Evolutionary conservation across 495 filamentous ascomycete genomes (phyloP), one percentile per base, ranked within the genome.

Genomic region (Neurospora africana): DNA sequence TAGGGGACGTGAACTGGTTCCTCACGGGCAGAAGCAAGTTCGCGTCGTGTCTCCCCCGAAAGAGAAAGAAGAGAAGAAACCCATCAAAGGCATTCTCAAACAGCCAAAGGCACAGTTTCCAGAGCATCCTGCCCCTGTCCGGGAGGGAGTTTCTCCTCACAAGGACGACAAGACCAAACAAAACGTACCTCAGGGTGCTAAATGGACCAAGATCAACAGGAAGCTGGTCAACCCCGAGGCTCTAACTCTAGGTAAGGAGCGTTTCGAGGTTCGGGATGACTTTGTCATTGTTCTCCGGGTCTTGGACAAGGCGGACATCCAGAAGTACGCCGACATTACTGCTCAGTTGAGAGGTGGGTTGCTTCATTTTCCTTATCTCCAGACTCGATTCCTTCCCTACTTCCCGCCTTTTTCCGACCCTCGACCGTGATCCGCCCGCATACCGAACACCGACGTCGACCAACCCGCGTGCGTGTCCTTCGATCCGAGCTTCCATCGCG

Each of bases 141-240:
- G 93, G 35, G 93, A 96, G 77, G 93, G 93, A n/a, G 93, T 95
- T 17, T 92, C 92, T 5, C 93, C 93, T 19, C 86, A 94, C 77
- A 95, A 95, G 80, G 92, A 94, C 69, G 89, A 91, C 68, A 92
- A 92, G 80, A 91, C 89, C 73, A 86, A 85, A 75, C 82, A 82
- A 65, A 88, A 89, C 30, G 92, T 95, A 70, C 93, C 93, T 7
- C 83, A 89, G 0, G 90, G 89, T 40, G 93, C 93, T 5, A 86
- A 92, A 61, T 97, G 93, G 93, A 97, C 93, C 44, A 97, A 94
- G 84, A 92, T 97, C 77, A 91, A 90, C 79, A 87, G 93, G 36
- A 87, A 89, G 69, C 84, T 95, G 70, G 93, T 97, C 75, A 97
- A 93, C 75, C 92, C 93, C 0, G 90, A 90, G 71, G 92, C 93